Base-by-base conservation (phyloP, 805 yeast genomes). In the Zygoascus bituminiphila region DNA sequence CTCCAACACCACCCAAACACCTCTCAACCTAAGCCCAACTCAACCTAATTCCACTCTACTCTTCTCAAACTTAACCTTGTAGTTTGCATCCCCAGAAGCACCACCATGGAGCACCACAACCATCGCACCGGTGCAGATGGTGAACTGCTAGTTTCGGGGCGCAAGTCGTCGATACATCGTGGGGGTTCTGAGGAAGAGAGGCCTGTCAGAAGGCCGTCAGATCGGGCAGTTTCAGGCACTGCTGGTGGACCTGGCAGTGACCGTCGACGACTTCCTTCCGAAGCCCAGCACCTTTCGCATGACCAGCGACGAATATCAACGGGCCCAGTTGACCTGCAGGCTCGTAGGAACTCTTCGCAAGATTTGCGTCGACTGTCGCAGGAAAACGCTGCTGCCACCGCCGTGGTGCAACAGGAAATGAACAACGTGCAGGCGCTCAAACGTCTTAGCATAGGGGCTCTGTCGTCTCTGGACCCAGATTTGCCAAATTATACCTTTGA, bases 401-500 rank as follows among this genome's bases (percentile, higher is more conserved):
- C 67, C 25, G 59, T 67, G 15, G 71, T 69, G 20, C 69, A 67
- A 46, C 73, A 68, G 54, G 74, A 70, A 54, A 59, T 70, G 61
- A 58, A 59, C 48, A 65, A 63, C 42, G 61, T 70, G 29, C 70
- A 70, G 52, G 62, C 68, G 9, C 58, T 70, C 38, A 69, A 69
- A 46, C 64, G 74, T 21, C 62, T 70, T 14, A 65, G 71, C 6
- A 55, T 70, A 5, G 70, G 70, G 41, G 62, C 69, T 14, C 47
- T 64, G 25, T 22, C 29, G 12, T 51, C 64, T 17, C 54, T 60
- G 38, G 74, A 70, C 50, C 74, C 74, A 1, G 74, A 70, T 48
- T 52, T 69, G 24, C 71, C 71, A 1, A 42, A 38, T 44, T 40
- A 44, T 31, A 22, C 26, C 12, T 19, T 14, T 33, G 45, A 14